These are phyloP conservation scores for Tillandsia leiboldiana DNA, from an alignment of 176 grass and related monocot species.

Conservation along the genomic window DNA sequence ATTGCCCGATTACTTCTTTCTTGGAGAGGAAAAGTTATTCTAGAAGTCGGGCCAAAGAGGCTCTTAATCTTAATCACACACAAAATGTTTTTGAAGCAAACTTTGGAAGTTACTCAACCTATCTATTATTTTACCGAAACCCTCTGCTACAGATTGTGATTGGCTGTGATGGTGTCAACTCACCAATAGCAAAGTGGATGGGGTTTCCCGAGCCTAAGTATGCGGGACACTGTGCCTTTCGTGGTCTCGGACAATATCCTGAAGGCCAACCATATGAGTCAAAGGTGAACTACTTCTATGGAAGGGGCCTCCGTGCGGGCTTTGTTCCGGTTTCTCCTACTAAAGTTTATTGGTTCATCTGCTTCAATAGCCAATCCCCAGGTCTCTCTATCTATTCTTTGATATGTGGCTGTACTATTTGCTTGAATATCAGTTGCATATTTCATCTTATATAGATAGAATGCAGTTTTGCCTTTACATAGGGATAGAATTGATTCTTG, in stretches of 20 bases:
- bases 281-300: constrained; percentile 90
- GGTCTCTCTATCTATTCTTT: constrained; percentile 13
- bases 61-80: not conserved
- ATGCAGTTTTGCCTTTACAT: not conserved
- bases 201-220: constrained; percentile 72
- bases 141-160: constrained; percentile 48
- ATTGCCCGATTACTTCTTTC: too few relatives aligned
- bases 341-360: constrained; percentile 94
- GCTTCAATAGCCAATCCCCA: constrained; percentile 65
- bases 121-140: not conserved
- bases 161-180: constrained; percentile 77
- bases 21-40: too few relatives aligned
- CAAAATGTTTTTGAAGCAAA: not conserved
- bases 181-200: constrained; percentile 84
- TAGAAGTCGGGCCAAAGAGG: too few relatives aligned
- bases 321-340: constrained; percentile 75
- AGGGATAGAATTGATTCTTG: not conserved
- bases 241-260: constrained; percentile 65
- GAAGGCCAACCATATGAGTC: constrained; percentile 54
- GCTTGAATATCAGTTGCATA: too few relatives aligned
- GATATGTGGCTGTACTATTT: not conserved
- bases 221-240: constrained; percentile 79
- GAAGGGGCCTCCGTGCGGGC: constrained; percentile 68
- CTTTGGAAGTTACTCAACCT: not conserved
- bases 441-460: not conserved